Evolutionary conservation across 805 yeast species (phyloP).

Genomic region (Ogataea methanolica): DNA sequence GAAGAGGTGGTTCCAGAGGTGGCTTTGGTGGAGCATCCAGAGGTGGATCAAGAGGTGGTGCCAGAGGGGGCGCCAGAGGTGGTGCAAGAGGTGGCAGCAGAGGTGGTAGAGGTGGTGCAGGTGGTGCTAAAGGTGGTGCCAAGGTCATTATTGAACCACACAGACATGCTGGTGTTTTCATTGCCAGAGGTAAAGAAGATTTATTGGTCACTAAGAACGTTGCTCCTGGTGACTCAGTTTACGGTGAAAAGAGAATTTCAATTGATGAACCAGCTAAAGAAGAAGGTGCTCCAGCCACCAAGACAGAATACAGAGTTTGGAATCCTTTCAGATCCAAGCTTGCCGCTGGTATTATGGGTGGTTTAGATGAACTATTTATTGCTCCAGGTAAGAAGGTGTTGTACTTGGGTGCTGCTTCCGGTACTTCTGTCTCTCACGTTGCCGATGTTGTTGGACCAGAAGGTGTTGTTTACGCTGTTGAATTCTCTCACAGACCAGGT

Average conservation of each 20-base stretch:
- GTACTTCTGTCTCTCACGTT: slow-evolving; percentile 98
- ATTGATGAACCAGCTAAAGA: slow-evolving; percentile 90
- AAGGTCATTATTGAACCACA: slow-evolving; percentile 98
- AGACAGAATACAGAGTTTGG: slow-evolving; percentile 99
- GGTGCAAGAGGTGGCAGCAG: slow-evolving; percentile 57
- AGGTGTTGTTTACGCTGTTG: slow-evolving; percentile 98
- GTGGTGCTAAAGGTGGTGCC: slow-evolving; percentile 88
- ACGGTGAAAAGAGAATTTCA: slow-evolving; percentile 95
- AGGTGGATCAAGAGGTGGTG: slow-evolving; percentile 44
- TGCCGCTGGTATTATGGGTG: slow-evolving; percentile 99
- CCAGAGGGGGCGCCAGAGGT: slow-evolving; percentile 47
- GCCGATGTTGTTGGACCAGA: slow-evolving; percentile 98
- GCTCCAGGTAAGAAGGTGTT: slow-evolving; percentile 98
- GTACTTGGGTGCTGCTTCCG: slow-evolving; percentile 98
- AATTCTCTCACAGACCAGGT: slow-evolving; percentile 99
- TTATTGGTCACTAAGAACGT: slow-evolving; percentile 92
- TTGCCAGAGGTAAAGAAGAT: slow-evolving; percentile 99
- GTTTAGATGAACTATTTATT: slow-evolving; percentile 95
- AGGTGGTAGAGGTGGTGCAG: slow-evolving; percentile 66
- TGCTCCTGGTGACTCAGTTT: slow-evolving; percentile 98
- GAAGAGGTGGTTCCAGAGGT: slow-evolving; percentile 40
- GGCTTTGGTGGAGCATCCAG: slow-evolving; percentile 41
- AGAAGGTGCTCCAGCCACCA: slow-evolving; percentile 85
- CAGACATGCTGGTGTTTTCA: slow-evolving; percentile 97
- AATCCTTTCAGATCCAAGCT: slow-evolving; percentile 99